phyloP scores from a whole-genome alignment of 495 filamentous ascomycete species.

The Cairneyella variabilis region DNA sequence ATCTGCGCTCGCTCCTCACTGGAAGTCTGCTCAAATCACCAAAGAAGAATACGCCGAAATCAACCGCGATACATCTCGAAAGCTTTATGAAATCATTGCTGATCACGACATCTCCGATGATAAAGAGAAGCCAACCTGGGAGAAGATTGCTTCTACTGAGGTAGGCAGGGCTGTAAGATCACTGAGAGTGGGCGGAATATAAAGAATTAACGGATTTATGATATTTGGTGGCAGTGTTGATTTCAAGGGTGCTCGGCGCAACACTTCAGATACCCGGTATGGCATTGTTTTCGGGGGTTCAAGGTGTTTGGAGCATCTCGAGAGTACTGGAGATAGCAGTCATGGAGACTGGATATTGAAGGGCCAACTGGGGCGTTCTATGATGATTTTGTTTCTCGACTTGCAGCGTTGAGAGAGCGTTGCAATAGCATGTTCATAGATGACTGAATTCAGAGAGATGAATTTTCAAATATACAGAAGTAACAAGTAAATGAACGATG shows the following conservation, averaged over 20 bases:
- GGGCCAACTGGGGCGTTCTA: constrained; percentile 2
- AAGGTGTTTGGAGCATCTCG: constrained; percentile 4
- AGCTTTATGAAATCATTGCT: constrained; percentile 77
- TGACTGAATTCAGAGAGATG: not conserved
- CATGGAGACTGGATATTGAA: not conserved
- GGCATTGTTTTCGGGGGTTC: constrained; percentile 12
- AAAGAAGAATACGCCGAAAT: constrained; percentile 85
- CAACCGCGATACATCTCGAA: constrained; percentile 77
- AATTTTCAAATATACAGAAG: not conserved
- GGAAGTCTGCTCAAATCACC: constrained; percentile 56
- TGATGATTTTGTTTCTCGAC: not conserved
- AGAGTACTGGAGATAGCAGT: constrained; percentile 5
- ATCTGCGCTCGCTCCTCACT: constrained; percentile 70
- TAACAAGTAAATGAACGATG: too few relatives aligned
- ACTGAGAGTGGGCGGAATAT: constrained; percentile 5
- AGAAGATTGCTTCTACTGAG: constrained; percentile 67
- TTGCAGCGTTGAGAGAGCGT: not conserved
- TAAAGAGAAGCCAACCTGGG: constrained; percentile 56
- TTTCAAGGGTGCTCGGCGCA: constrained; percentile 6
- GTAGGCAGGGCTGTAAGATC: constrained; percentile 60
- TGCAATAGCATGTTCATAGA: constrained; percentile 5
- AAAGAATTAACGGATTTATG: constrained; percentile 11
- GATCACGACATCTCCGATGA: constrained; percentile 54
- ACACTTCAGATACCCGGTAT: constrained; percentile 16
- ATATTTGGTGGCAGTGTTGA: constrained; percentile 4